Evolutionary conservation across 2,329 filamentous ascomycete genomes (phyloP).

Genomic region (Exophiala phaeomuriformis): DNA sequence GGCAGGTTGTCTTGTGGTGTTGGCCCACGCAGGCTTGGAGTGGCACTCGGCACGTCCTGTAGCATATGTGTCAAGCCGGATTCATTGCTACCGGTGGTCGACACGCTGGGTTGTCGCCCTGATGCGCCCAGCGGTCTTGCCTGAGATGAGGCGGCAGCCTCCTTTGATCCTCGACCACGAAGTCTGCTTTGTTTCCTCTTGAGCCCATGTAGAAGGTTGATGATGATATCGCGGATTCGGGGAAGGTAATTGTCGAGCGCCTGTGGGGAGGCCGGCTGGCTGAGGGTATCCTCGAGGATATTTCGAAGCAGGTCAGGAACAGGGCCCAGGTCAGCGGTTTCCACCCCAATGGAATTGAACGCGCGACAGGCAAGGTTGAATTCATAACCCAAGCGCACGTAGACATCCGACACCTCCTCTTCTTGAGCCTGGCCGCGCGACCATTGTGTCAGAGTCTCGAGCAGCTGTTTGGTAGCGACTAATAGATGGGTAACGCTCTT

Average conservation of each 20-base stretch:
- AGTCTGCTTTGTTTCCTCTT: conserved; percentile 96
- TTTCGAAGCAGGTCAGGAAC: conserved; percentile 84
- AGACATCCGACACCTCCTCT: conserved; percentile 93
- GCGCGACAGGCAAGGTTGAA: conserved; percentile 98
- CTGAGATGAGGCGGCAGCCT: conserved; percentile 39
- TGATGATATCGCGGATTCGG: conserved; percentile 94
- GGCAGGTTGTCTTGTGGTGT: conserved; percentile 5
- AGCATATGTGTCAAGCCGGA: conserved; percentile 39
- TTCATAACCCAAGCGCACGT: conserved; percentile 93
- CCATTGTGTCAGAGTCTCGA: conserved; percentile 97
- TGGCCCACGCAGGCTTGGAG: conserved; percentile 12
- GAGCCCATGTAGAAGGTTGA: conserved; percentile 88
- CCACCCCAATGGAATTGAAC: conserved; percentile 93
- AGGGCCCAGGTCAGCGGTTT: conserved; percentile 87
- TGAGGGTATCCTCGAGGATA: conserved; percentile 91
- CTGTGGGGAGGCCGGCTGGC: conserved; percentile 88
- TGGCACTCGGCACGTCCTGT: conserved; percentile 30
- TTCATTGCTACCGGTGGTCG: conserved; percentile 41
- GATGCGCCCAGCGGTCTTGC: conserved; percentile 4
- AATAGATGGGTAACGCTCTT: conserved; percentile 97
- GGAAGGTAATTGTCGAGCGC: conserved; percentile 92
- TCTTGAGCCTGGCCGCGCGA: conserved; percentile 87
- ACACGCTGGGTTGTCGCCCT: conserved; percentile 40
- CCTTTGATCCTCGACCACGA: conserved; percentile 47
- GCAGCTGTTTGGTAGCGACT: conserved; percentile 92